Evolutionary conservation across 495 filamentous ascomycete genomes (phyloP).

Genomic region (Podospora comata): DNA sequence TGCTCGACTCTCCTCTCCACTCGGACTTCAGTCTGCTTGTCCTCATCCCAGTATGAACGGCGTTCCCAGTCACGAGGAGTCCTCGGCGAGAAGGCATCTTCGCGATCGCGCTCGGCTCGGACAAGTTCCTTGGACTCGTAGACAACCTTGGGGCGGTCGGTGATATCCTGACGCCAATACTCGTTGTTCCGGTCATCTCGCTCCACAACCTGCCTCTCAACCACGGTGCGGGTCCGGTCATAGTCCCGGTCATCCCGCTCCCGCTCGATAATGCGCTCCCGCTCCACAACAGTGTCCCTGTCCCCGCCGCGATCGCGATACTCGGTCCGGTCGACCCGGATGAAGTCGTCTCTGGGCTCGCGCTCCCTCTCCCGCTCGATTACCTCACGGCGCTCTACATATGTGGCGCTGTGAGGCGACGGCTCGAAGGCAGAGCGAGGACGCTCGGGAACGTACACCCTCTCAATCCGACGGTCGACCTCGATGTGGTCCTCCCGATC

Average conservation of each 20-base stretch:
- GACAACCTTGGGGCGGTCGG: constrained; percentile 33
- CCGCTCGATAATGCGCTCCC: constrained; percentile 37
- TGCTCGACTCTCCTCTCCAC: constrained; percentile 44
- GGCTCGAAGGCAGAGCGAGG: constrained; percentile 45
- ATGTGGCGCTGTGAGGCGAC: constrained; percentile 36
- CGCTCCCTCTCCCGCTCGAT: constrained; percentile 44
- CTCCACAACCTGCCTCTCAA: constrained; percentile 32
- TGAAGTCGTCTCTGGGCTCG: constrained; percentile 43
- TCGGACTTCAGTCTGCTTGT: constrained; percentile 40
- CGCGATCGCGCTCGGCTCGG: constrained; percentile 34
- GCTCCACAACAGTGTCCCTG: constrained; percentile 33
- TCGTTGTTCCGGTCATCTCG: constrained; percentile 31
- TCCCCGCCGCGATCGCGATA: constrained; percentile 24
- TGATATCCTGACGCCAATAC: constrained; percentile 22
- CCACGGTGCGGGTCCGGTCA: constrained; percentile 28
- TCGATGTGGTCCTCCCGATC: constrained; percentile 42
- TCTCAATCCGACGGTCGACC: constrained; percentile 46
- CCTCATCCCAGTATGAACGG: constrained; percentile 40
- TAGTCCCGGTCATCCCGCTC: constrained; percentile 38
- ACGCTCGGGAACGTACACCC: constrained; percentile 44
- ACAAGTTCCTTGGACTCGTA: constrained; percentile 42
- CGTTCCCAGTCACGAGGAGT: constrained; percentile 41
- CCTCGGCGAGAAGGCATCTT: constrained; percentile 23
- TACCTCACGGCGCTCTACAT: constrained; percentile 30
- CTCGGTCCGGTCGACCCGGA: constrained; percentile 28